Base-by-base conservation (phyloP, 257 asterid genomes). In the Solanum arcanum region DNA sequence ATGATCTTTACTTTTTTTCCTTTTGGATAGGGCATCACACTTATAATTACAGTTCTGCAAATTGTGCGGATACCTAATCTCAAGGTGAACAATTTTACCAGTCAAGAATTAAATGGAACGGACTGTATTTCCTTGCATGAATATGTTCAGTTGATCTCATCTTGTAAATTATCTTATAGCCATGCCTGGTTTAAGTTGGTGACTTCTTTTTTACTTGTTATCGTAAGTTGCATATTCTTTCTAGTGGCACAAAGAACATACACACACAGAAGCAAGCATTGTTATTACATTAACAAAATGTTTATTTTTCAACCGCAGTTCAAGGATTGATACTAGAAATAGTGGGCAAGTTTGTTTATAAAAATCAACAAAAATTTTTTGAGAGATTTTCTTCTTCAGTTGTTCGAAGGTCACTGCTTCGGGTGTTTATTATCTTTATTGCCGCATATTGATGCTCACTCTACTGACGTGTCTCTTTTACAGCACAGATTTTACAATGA, bases 51-150 rank as follows among this genome's bases (percentile, higher is more conserved):
- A 8, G 99, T 96, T 90, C 94, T 96, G 91, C 99, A 96, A 92
- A 96, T 96, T 66, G 96, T 96, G 18, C 95, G 95, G 85, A 92
- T 96, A 88, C 99, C 99, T 73, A 95, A 96, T 92, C 99, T 96
- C 90, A 94, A 96, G 99, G 99, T 95, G 91, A 80, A 93, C 47
- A 20, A 35, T 80, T 86, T 74, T 37, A 83, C 47, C 35, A 85
- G 35, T 37, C 62, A 23, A 23, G 77, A 83, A 88, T 72, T 89
- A 59, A 46, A 52, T 18, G 87, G 52, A 35, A 72, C 15, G 62
- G 75, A 75, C 68, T 31, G 72, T 59, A 72, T 86, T 37, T 88
- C 70, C 62, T 16, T 47, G 2, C 11, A 47, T 80, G 68, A 80
- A 29, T 56, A 56, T 4, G 68, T 6, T 31, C 85, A 75, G 33